Conservation (phyloP, 495 filamentous ascomycete species). For the Talaromyces ruber region DNA sequence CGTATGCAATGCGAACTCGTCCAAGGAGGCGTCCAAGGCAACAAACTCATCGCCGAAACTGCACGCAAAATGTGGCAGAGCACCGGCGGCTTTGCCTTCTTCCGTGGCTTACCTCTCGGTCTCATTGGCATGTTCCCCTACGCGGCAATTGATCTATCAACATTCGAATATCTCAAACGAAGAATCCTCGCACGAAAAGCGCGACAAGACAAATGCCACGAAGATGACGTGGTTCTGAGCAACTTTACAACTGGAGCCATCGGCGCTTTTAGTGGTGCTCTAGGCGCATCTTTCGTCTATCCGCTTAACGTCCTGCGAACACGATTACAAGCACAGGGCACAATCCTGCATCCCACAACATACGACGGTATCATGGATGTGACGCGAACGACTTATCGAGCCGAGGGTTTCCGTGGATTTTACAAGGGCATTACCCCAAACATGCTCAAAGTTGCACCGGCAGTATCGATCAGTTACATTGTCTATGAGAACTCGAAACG, state of each 20-base stretch:
- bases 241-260: slow-evolving; percentile 75
- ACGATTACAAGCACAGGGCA: slow-evolving; percentile 89
- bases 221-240: slow-evolving; percentile 70
- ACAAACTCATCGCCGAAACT: slow-evolving; percentile 72
- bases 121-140: slow-evolving; percentile 96
- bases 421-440: slow-evolving; percentile 97
- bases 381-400: slow-evolving; percentile 64
- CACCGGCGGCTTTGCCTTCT: slow-evolving; percentile 68
- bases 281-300: slow-evolving; percentile 90
- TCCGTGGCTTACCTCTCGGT: slow-evolving; percentile 87
- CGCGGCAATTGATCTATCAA: slow-evolving; percentile 90
- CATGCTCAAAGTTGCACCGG: slow-evolving; percentile 91
- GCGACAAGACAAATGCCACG: slow-evolving; percentile 57
- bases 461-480: slow-evolving; percentile 95
- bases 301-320: slow-evolving; percentile 93
- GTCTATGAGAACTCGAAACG: slow-evolving; percentile 95
- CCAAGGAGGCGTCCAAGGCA: slow-evolving; percentile 73
- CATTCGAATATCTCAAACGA: slow-evolving; percentile 86
- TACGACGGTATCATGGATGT: slow-evolving; percentile 89
- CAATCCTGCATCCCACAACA: slow-evolving; percentile 78
- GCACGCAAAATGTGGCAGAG: slow-evolving; percentile 75
- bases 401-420: slow-evolving; percentile 78
- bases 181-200: slow-evolving; percentile 61
- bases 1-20: slow-evolving; percentile 94
- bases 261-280: slow-evolving; percentile 82